A percentile compares a stretch with the other conserved stretches of the same genome.
Conservation (phyloP, 306 rosid species). For the Quillaja saponaria region DNA sequence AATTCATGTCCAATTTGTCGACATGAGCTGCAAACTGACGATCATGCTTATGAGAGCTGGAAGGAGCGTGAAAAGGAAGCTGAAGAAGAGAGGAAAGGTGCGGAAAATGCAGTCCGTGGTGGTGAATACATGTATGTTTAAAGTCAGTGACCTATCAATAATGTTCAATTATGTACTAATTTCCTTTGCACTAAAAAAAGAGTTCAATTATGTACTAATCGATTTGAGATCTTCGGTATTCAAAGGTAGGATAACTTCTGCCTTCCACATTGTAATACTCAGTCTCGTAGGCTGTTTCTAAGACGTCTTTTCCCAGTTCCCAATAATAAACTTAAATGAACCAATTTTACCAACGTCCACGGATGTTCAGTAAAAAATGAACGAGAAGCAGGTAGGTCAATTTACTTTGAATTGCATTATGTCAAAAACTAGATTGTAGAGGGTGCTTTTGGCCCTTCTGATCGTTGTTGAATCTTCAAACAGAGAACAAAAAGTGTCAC, state of each 20-base stretch:
- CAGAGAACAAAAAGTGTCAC: no score
- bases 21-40: slow-evolving; percentile 85
- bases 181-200: no score
- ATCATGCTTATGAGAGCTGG: slow-evolving; percentile 90
- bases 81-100: slow-evolving; percentile 91
- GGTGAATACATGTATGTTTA: slow-evolving; percentile 97
- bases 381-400: no score
- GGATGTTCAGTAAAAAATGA: no score
- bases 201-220: no score
- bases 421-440: no score
- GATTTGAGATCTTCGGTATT: slow-evolving; percentile 20
- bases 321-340: no score
- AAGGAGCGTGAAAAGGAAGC: slow-evolving; percentile 96
- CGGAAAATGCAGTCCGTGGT: slow-evolving; percentile 86
- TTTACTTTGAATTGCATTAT: no score
- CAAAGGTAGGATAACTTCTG: slow-evolving; percentile 1
- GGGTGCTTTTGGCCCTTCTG: no score
- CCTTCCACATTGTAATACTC: neutral
- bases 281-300: neutral
- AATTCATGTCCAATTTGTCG: slow-evolving; percentile 92
- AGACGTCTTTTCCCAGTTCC: neutral
- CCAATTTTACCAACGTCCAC: no score
- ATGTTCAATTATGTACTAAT: slow-evolving; percentile 15
- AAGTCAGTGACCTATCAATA: slow-evolving; percentile 18
- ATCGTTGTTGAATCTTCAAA: no score